phyloP scores from a whole-genome alignment of 176 grass and related monocot species.

The Hordeum vulgare region MorexV3_pseudomolecules_assembly NC_058522.1:392293401-392293900 shows the following conservation, averaged over 20 bases:
- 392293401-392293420: too few species aligned
- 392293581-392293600: constrained; percentile 27
- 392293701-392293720: background rate
- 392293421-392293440: too few species aligned
- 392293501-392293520: constrained; percentile 14
- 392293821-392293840: background rate
- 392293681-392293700: background rate
- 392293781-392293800: background rate
- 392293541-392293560: background rate
- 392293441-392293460: background rate
- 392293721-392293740: background rate
- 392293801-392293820: background rate
- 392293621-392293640: background rate
- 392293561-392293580: constrained; percentile 3
- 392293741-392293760: background rate
- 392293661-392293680: constrained; percentile 18
- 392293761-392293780: background rate
- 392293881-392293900: background rate
- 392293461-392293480: constrained; percentile 2
- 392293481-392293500: background rate
- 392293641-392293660: background rate
- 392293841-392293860: background rate
- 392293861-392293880: background rate
- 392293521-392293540: constrained; percentile 18
- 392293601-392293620: background rate